Evolutionary conservation across 75 land plant genomes (phyloP), one percentile per base, ranked within the genome.

Genomic region (Picea glauca): DNA sequence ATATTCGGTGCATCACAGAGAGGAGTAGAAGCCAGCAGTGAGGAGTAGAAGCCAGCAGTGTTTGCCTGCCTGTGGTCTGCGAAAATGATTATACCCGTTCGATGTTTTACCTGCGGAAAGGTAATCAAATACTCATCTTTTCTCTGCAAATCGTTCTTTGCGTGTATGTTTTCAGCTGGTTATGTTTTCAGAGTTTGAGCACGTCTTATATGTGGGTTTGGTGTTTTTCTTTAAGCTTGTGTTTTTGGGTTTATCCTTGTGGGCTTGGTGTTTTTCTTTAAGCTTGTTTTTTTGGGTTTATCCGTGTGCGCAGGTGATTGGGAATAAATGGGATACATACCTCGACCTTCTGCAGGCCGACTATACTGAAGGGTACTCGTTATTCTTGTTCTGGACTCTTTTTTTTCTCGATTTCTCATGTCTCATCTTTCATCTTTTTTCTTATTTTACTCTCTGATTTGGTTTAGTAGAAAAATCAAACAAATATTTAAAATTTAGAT

Each of bases 321-420:
- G 99, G 12, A 96, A 96, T 87, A 96, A 96, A 78, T 96, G 99
- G 99, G 99, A 96, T 60, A 90, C 90, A n/a, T 95, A 95, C 84
- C 90, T 95, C 50, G 98, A 95, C 33, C 92, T 96, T 62, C 90
- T 96, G n/a, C 94, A 96, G 86, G 91, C 99, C 20, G 99, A 96
- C 75, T 96, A 96, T 79, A 77, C 89, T 9, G 99, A 96, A 84
- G 90, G 98, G 99, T 94, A 70, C 56, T 50, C 0, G 43, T 40
- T 40, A 40, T 40, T 40, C 43, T 40, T 40, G 1, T 50, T 1
- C 12, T 50, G 56, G 56, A 50, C 56, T 50, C 0, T 46, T 7
- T 46, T 7, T 6, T 8, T 46, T 46, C 26, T 26, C 26, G 8
- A 46, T 46, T 46, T 46, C 5, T 40, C 5, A 40, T 40, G 5